phyloP scores from a whole-genome alignment of 2,329 filamentous ascomycete species.

The Geosmithia morbida region DNA sequence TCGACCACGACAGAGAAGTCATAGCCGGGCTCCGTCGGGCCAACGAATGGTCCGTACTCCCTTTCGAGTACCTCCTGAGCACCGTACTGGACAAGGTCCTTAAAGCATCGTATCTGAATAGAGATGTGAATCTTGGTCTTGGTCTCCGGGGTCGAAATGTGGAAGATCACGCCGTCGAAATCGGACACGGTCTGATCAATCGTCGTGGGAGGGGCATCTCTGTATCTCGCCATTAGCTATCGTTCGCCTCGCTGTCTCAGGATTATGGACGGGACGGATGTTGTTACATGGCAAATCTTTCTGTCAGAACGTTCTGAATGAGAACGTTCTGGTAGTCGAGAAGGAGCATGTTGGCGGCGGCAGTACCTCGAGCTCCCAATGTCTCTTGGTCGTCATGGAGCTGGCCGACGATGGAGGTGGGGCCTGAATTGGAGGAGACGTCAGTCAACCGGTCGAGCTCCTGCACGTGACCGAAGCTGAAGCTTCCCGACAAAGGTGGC shows the following conservation, averaged over 20 bases:
- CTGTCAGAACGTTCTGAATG: slow-evolving; percentile 89
- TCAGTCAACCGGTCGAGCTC: slow-evolving; percentile 9
- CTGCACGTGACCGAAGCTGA: slow-evolving; percentile 16
- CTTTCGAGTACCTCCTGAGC: slow-evolving; percentile 82
- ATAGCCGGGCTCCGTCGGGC: slow-evolving; percentile 75
- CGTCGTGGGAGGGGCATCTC: slow-evolving; percentile 59
- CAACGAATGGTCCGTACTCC: slow-evolving; percentile 89
- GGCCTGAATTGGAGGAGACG: slow-evolving; percentile 14
- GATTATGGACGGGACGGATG: background rate
- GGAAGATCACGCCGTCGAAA: slow-evolving; percentile 97
- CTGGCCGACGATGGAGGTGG: slow-evolving; percentile 24
- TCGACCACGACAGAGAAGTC: slow-evolving; percentile 93
- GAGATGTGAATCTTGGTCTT: slow-evolving; percentile 94
- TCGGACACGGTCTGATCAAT: slow-evolving; percentile 98
- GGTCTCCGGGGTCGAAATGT: slow-evolving; percentile 88
- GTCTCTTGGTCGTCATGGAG: slow-evolving; percentile 11
- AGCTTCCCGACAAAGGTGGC: background rate
- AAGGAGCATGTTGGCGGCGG: slow-evolving; percentile 56
- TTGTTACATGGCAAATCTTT: slow-evolving; percentile 79
- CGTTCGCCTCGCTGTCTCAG: background rate
- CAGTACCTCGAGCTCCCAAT: slow-evolving; percentile 2
- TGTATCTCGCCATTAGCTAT: slow-evolving; percentile 28
- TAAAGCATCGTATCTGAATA: slow-evolving; percentile 87
- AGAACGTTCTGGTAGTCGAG: slow-evolving; percentile 98
- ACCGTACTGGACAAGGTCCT: slow-evolving; percentile 83